A percentile compares a stretch with the other conserved stretches of the same genome.
These are phyloP conservation scores for Jamesozyma piceae DNA, from an alignment of 805 yeast genomes.

Conservation along the genomic window DNA sequence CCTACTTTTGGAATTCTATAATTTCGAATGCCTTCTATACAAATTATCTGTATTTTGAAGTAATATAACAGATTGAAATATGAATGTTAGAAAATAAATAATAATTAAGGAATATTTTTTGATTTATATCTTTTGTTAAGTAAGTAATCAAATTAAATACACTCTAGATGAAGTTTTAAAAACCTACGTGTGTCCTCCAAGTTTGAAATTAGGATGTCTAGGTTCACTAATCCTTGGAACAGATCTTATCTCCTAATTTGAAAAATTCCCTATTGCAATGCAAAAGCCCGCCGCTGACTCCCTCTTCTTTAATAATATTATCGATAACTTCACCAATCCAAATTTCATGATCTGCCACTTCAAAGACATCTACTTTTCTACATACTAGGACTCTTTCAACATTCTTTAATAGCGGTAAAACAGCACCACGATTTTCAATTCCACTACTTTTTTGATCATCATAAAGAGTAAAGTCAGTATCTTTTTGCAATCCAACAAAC, in stretches of 20 bases:
- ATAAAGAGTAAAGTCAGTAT: conserved; percentile 23
- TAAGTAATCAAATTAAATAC: too few species aligned
- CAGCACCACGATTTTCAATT: conserved; percentile 10
- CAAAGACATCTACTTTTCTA: conserved; percentile 40
- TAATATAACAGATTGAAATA: too few species aligned
- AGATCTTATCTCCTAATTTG: conserved; percentile 34
- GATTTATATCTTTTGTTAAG: too few species aligned
- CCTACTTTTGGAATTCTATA: too few species aligned
- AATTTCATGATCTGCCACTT: conserved; percentile 77
- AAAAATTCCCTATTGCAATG: conserved; percentile 59
- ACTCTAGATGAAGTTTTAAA: too few species aligned
- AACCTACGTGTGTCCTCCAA: too few species aligned
- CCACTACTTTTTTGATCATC: conserved; percentile 18
- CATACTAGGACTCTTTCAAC: conserved; percentile 59
- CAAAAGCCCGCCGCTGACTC: conserved; percentile 50
- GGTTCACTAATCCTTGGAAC: too few species aligned
- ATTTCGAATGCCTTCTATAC: too few species aligned
- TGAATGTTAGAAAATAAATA: too few species aligned
- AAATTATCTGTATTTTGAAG: too few species aligned
- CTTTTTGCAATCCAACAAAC: conserved; percentile 35
- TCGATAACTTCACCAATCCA: conserved; percentile 77
- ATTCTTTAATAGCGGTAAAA: conserved; percentile 48
- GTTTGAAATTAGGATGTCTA: too few species aligned
- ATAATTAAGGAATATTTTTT: too few species aligned
- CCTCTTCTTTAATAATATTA: conserved; percentile 28